Percentiles rank a stretch among this genome's conserved stretches.
phyloP scores from a whole-genome alignment of 306 rosid species.

The Gastrolobium bilobum region DNA sequence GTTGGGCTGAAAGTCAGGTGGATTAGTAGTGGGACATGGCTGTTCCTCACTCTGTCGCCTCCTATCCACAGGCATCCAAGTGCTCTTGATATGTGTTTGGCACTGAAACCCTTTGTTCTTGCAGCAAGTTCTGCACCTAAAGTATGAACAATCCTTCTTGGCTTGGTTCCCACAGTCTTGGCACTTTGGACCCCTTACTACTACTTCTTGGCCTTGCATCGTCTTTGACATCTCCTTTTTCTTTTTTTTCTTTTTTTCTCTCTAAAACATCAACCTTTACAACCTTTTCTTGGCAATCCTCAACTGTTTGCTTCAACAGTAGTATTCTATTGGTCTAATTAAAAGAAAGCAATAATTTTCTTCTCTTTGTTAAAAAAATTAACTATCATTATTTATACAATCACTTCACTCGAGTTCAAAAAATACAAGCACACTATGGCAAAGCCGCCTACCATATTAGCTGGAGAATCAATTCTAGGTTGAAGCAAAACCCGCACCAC shows the following conservation, averaged over 20 bases:
- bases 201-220: conserved; percentile 28
- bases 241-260: not conserved
- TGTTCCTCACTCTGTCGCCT: conserved; percentile 55
- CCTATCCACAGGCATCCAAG: conserved; percentile 70
- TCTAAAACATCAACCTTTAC: conserved; percentile 14
- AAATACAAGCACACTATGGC: too few relatives aligned
- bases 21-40: conserved; percentile 29
- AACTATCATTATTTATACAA: too few relatives aligned
- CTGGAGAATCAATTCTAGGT: too few relatives aligned
- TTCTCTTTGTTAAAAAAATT: too few relatives aligned
- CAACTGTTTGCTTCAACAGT: not conserved
- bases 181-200: conserved; percentile 52
- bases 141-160: conserved; percentile 68
- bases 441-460: too few relatives aligned
- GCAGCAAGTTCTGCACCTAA: conserved; percentile 82
- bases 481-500: too few relatives aligned
- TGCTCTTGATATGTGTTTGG: conserved; percentile 74
- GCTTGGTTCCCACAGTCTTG: conserved; percentile 86
- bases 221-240: conserved; percentile 43
- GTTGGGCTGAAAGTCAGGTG: conserved; percentile 46
- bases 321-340: conserved; percentile 6
- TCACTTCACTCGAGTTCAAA: too few relatives aligned
- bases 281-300: not conserved
- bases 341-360: not conserved
- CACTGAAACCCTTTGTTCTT: conserved; percentile 71